phyloP scores from a whole-genome alignment of 1,284 basidiomycete species.

The Violaceomyces palustris region DNA sequence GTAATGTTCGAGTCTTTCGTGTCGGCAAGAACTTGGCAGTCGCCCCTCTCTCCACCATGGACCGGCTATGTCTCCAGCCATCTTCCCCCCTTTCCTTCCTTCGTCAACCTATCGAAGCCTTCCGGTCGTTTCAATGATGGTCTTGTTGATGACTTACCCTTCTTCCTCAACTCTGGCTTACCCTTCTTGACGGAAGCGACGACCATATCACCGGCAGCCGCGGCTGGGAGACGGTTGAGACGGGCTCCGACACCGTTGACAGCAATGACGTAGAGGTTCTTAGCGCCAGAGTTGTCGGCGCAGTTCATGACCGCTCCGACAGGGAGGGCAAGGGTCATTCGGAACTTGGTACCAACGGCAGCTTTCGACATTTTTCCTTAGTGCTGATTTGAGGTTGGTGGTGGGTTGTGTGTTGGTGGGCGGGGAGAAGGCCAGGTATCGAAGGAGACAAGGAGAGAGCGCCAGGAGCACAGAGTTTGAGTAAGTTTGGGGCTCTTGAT shows the following conservation, averaged over 20 bases:
- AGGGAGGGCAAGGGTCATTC: conserved; percentile 71
- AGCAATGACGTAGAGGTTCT: conserved; percentile 86
- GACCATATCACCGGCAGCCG: conserved; percentile 97
- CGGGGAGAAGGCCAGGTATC: too few species aligned
- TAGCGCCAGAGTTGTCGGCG: conserved; percentile 98
- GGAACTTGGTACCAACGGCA: conserved; percentile 86
- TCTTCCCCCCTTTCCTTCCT: too few species aligned
- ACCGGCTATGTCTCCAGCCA: too few species aligned
- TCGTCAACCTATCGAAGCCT: too few species aligned
- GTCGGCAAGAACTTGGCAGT: too few species aligned
- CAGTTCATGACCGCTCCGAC: conserved; percentile 99
- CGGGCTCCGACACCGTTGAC: conserved; percentile 90
- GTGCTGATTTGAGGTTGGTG: conserved; percentile 1
- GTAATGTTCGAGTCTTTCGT: too few species aligned
- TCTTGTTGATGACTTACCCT: conserved; percentile 65
- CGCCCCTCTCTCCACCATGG: too few species aligned
- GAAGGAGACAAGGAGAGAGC: too few species aligned
- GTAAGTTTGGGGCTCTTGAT: too few species aligned
- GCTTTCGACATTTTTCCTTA: conserved; percentile 50
- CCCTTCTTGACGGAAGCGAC: conserved; percentile 99
- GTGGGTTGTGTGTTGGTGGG: background rate
- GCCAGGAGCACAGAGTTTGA: too few species aligned
- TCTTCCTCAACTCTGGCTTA: conserved; percentile 99
- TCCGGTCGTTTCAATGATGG: background rate
- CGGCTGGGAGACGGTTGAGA: conserved; percentile 94